Evolutionary conservation across 2,329 filamentous ascomycete species (phyloP).

Genomic region (Microcyclospora tardicrescens): DNA sequence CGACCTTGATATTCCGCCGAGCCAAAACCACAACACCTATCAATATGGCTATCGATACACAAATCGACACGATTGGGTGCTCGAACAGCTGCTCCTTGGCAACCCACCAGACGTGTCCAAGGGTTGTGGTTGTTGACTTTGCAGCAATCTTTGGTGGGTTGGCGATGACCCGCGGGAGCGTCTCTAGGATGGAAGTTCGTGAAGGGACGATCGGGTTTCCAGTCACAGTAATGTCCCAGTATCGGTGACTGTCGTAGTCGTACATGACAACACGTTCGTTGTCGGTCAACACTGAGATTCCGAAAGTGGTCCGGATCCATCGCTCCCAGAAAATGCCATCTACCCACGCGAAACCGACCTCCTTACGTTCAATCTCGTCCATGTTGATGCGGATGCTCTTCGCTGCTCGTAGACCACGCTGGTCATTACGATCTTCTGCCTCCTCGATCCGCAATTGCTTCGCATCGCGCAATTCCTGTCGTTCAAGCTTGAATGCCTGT

Average conservation of each 20-base stretch:
- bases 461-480: constrained; percentile 82
- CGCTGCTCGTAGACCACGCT: constrained; percentile 70
- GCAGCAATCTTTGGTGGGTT: constrained; percentile 58
- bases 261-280: constrained; percentile 93
- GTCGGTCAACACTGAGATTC: constrained; percentile 66
- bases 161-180: constrained; percentile 56
- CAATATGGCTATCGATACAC: constrained; percentile 43
- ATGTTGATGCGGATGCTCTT: constrained; percentile 89
- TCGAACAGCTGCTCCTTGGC: constrained; percentile 28
- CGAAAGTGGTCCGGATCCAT: constrained; percentile 91
- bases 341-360: constrained; percentile 93
- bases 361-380: constrained; percentile 72
- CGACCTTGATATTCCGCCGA: constrained; percentile 19
- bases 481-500: constrained; percentile 78
- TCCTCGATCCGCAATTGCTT: constrained; percentile 95
- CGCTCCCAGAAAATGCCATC: constrained; percentile 95
- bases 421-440: constrained; percentile 82
- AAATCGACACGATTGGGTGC: constrained; percentile 36
- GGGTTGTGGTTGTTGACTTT: constrained; percentile 61
- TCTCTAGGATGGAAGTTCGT: constrained; percentile 82
- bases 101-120: constrained; percentile 54
- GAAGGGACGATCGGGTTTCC: constrained; percentile 83
- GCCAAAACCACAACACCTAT: constrained; percentile 13
- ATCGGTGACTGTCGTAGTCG: constrained; percentile 86
- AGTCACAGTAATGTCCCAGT: constrained; percentile 86